These are phyloP conservation scores for Fraxinus greggii DNA, from an alignment of 305 asterid species.

Conservation along the genomic window DNA sequence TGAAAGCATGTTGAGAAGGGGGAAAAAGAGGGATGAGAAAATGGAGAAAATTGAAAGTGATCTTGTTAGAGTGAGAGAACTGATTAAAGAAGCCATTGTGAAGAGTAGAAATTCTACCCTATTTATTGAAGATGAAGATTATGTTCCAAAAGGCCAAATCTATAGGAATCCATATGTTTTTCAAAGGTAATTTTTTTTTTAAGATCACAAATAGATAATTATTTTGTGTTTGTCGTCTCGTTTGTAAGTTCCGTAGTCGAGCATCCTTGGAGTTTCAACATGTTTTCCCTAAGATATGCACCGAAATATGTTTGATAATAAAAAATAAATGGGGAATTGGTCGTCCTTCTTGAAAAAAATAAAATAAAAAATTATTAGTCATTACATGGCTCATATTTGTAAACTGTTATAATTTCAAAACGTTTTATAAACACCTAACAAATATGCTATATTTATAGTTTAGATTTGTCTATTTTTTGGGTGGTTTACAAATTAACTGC, in stretches of 20 bases:
- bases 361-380: not conserved
- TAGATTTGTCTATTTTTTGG: not conserved
- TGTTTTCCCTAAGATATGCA: not conserved
- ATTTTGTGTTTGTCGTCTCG: not conserved
- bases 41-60: conserved; percentile 47
- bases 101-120: conserved; percentile 28
- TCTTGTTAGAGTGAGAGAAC: conserved; percentile 48
- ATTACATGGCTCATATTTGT: not conserved
- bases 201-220: not conserved
- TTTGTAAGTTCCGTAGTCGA: not conserved
- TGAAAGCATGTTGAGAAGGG: conserved; percentile 33
- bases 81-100: conserved; percentile 36
- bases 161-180: conserved; percentile 49
- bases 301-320: not conserved
- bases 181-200: conserved; percentile 41
- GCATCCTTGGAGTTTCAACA: not conserved
- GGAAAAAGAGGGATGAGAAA: conserved; percentile 34
- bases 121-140: conserved; percentile 26
- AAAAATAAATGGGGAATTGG: not conserved
- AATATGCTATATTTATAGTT: not conserved
- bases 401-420: too few relatives aligned
- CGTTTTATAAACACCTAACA: not conserved
- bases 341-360: not conserved
- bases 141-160: conserved; percentile 47
- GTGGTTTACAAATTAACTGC: not conserved